Conservation (phyloP, 2,329 filamentous ascomycete genomes). For the Cadophora malorum region DNA sequence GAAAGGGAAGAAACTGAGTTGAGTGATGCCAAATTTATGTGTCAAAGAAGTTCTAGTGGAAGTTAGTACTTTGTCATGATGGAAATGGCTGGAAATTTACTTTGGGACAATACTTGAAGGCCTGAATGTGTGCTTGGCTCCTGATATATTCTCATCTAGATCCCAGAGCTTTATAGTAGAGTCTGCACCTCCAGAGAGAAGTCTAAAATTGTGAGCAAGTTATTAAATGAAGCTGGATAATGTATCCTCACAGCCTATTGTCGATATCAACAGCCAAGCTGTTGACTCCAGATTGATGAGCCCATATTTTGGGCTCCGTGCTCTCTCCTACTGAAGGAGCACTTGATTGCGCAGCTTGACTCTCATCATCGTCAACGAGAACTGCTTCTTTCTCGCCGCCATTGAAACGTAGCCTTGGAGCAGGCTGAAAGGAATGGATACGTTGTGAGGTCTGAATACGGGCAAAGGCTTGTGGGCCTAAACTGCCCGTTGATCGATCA, state of each 20-base stretch:
- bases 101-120: conserved; percentile 60
- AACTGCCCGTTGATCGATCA: conserved; percentile 74
- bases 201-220: conserved; percentile 51
- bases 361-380: conserved; percentile 28
- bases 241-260: conserved; percentile 66
- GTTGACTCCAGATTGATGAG: conserved; percentile 81
- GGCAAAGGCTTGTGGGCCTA: conserved; percentile 68
- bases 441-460: conserved; percentile 69
- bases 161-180: conserved; percentile 88
- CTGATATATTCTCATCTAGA: conserved; percentile 64
- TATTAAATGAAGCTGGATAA: conserved; percentile 4
- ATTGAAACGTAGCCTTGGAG: conserved; percentile 72
- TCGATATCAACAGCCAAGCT: conserved; percentile 84
- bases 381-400: conserved; percentile 55
- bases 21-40: conserved; percentile 76
- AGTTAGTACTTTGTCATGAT: neutral
- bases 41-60: conserved; percentile 41
- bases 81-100: conserved; percentile 32
- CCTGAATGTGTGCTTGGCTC: conserved; percentile 54
- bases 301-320: conserved; percentile 51
- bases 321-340: neutral
- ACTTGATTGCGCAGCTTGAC: neutral
- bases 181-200: conserved; percentile 86
- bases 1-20: conserved; percentile 80
- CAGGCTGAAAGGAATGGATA: conserved; percentile 71